phyloP scores from a whole-genome alignment of 495 filamentous ascomycete species.

The Neurospora sublineolata region DNA sequence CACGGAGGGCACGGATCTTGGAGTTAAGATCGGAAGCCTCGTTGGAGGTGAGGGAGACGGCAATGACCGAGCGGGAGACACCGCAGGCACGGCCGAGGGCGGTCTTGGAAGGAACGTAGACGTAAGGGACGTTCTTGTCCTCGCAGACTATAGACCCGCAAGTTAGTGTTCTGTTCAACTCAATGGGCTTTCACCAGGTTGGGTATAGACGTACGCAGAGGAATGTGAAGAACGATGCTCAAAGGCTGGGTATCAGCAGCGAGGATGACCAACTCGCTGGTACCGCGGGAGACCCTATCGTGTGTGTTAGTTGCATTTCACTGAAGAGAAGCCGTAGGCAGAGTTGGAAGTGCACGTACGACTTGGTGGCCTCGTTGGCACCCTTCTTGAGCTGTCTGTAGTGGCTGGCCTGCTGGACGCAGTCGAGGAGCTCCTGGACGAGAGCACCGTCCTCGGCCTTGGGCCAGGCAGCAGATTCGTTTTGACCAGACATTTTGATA shows the following conservation, averaged over 20 bases:
- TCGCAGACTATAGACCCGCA: conserved; percentile 6
- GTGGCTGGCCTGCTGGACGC: conserved; percentile 77
- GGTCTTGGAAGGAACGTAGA: conserved; percentile 38
- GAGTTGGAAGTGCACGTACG: conserved; percentile 19
- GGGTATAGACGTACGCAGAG: conserved; percentile 37
- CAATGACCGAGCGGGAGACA: conserved; percentile 79
- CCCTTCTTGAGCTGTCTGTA: conserved; percentile 86
- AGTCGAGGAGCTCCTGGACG: conserved; percentile 70
- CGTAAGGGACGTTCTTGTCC: conserved; percentile 62
- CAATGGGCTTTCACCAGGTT: conserved; percentile 65
- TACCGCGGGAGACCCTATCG: conserved; percentile 63
- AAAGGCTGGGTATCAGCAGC: conserved; percentile 79
- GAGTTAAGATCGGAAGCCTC: conserved; percentile 77
- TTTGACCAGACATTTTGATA: conserved; percentile 34
- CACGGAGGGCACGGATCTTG: conserved; percentile 77
- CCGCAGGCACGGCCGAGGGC: conserved; percentile 77
- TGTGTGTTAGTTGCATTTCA: not conserved
- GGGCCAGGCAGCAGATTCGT: conserved; percentile 66
- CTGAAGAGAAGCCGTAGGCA: no score
- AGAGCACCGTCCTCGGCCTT: conserved; percentile 66
- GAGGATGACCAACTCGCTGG: conserved; percentile 75
- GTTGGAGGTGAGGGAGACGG: conserved; percentile 80
- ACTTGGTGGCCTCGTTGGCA: conserved; percentile 63
- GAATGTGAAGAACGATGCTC: conserved; percentile 86
- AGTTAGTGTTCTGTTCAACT: conserved; percentile 27